These are phyloP conservation scores for Jamesozyma lodderae DNA, from an alignment of 805 yeast species.

Conservation along the genomic window DNA sequence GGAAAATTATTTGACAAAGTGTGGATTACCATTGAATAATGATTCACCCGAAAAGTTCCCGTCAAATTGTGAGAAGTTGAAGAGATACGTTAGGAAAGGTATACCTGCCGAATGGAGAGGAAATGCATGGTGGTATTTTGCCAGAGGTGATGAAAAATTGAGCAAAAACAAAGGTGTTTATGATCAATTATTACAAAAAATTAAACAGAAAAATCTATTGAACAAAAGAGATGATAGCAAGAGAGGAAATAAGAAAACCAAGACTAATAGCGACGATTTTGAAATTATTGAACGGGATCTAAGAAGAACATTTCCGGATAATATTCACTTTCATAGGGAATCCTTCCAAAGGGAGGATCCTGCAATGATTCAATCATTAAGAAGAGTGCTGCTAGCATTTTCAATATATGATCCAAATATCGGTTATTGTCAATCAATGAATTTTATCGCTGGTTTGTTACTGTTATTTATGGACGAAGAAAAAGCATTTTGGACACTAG, in stretches of 20 bases:
- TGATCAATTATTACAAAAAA: conserved; percentile 54
- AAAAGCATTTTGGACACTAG: conserved; percentile 90
- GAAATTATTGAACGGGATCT: conserved; percentile 92
- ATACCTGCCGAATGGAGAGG: conserved; percentile 98
- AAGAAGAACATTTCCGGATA: conserved; percentile 92
- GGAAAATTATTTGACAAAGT: conserved; percentile 53
- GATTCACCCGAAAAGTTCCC: conserved; percentile 63
- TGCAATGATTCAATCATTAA: conserved; percentile 54
- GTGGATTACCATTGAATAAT: conserved; percentile 46
- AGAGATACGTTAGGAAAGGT: conserved; percentile 77
- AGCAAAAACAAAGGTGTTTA: conserved; percentile 69
- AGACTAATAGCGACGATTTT: conserved; percentile 39
- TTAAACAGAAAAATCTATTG: conserved; percentile 39
- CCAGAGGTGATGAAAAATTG: conserved; percentile 69
- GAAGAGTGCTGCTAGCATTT: conserved; percentile 77
- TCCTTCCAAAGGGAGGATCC: conserved; percentile 40
- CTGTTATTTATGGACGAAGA: conserved; percentile 85
- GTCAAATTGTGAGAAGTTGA: conserved; percentile 65
- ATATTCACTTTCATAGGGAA: conserved; percentile 59
- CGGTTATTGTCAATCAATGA: conserved; percentile 93
- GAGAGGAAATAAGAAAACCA: conserved; percentile 24
- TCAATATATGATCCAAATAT: conserved; percentile 78
- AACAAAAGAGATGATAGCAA: neutral
- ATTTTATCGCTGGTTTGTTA: conserved; percentile 81
- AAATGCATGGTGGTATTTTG: conserved; percentile 91